Base-by-base conservation (phyloP, 176 grass and related monocot species). In the Rhynchospora breviuscula region DNA sequence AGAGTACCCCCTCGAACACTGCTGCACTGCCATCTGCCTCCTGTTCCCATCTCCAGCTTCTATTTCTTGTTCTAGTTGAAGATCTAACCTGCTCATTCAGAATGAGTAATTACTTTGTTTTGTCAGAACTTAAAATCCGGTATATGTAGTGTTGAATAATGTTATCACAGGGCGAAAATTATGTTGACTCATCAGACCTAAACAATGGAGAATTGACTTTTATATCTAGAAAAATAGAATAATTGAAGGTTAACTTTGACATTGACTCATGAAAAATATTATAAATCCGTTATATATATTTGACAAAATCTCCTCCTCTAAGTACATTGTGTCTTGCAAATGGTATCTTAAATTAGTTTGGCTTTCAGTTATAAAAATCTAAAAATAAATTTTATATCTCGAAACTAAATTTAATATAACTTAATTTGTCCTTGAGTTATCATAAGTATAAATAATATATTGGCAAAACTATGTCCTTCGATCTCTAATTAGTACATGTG, bases 11-110 rank as follows among this genome's bases (percentile, higher is more conserved):
- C 85, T 97, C 92, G 47, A 97, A 97, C 58, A 94, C 81, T 64
- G 81, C 89, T 1, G 88, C 90, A 78, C 88, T 74, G 58, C 95
- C 95, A 61, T 94, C 92, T 8, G 89, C 88, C 48, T 94, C 95
- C 81, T 97, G 95, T 82, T 97, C 95, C 95, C 95, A 97, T 53
- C 95, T 81, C 90, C 95, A 97, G 87, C 90, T 94, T 67, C 81
- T 75, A 46, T 58, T 87, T n/a, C 66, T 79, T 21, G 87, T 59
- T 83, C 92, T 78, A 62, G 79, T 67, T 8, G 90, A 85, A 51
- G 90, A 87, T 4, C 89, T 86, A 79, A 87, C 84, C 92, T 92
- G 79, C 45, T 29, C 4, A 80, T 15, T 80, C 25, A 3, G 19
- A 57, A 59, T 59, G 0, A 59, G 18, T 15, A 18, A 29, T 79